Evolutionary conservation across 2,329 filamentous ascomycete genomes (phyloP).

Genomic region (Cordyceps pruinosa): DNA sequence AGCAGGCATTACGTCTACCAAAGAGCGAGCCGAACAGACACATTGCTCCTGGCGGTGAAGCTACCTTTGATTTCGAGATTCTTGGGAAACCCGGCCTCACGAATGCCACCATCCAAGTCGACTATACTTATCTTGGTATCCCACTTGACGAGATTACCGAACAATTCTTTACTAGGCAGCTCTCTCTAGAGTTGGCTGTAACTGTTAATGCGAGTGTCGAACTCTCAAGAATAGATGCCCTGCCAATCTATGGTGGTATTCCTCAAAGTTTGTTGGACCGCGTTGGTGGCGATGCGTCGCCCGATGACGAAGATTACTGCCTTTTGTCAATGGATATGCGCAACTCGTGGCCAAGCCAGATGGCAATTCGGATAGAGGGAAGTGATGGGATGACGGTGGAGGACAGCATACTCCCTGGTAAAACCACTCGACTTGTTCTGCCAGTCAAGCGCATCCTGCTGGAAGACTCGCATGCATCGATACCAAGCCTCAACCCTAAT

Average conservation of each 20-base stretch:
- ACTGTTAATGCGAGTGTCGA: constrained; percentile 92
- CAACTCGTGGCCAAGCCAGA: constrained; percentile 81
- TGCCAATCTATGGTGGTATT: constrained; percentile 64
- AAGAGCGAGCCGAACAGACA: constrained; percentile 46
- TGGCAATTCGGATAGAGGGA: constrained; percentile 57
- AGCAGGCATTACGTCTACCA: constrained; percentile 58
- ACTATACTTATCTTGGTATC: constrained; percentile 77
- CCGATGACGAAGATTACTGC: constrained; percentile 59
- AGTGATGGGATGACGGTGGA: constrained; percentile 43
- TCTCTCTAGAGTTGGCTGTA: constrained; percentile 72
- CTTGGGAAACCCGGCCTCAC: constrained; percentile 81
- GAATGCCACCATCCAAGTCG: constrained; percentile 70
- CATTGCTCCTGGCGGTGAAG: constrained; percentile 61
- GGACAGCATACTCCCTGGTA: constrained; percentile 56
- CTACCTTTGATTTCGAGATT: constrained; percentile 75
- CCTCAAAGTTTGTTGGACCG: constrained; percentile 53
- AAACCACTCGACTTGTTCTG: constrained; percentile 67
- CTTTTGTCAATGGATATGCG: constrained; percentile 76
- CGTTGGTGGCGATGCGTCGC: constrained; percentile 27
- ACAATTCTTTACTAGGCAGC: constrained; percentile 76
- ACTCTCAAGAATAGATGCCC: constrained; percentile 68
- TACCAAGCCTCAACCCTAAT: constrained; percentile 73
- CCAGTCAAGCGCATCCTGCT: constrained; percentile 70
- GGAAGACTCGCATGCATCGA: constrained; percentile 66
- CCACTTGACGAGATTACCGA: constrained; percentile 60